Percentiles rank a stretch among this genome's conserved stretches.
Conservation (phyloP, 1,139 yeast species). For the Blastobotrys indianensis region DNA sequence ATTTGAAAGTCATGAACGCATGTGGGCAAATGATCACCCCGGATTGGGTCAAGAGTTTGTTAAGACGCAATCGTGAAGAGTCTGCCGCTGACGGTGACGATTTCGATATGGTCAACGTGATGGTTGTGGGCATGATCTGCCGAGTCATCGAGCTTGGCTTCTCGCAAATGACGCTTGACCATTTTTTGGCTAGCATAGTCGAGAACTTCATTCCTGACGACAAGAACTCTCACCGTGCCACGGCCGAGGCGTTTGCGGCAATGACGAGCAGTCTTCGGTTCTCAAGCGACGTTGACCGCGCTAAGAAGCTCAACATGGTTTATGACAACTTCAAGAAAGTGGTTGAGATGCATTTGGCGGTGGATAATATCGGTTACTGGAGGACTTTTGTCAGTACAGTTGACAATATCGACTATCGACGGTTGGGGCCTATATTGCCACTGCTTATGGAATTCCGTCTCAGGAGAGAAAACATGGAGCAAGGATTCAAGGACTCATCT, state of each 20-base stretch:
- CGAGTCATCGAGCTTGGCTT: slow-evolving; percentile 24
- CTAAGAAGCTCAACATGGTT: slow-evolving; percentile 40
- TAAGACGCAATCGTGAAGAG: slow-evolving; percentile 41
- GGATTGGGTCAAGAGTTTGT: slow-evolving; percentile 54
- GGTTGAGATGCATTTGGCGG: slow-evolving; percentile 58
- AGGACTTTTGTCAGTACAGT: slow-evolving; percentile 69
- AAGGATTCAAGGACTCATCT: slow-evolving; percentile 61
- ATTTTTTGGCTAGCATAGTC: slow-evolving; percentile 18
- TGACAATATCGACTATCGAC: slow-evolving; percentile 49
- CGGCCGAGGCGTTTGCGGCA: slow-evolving; percentile 36
- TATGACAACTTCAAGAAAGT: slow-evolving; percentile 46
- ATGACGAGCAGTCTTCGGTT: slow-evolving; percentile 25
- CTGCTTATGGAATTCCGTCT: slow-evolving; percentile 46
- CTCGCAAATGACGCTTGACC: slow-evolving; percentile 21
- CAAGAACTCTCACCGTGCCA: slow-evolving; percentile 36
- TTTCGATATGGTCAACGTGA: slow-evolving; percentile 27
- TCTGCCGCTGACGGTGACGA: slow-evolving; percentile 30
- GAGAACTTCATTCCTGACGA: slow-evolving; percentile 23
- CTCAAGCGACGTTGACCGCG: slow-evolving; percentile 18
- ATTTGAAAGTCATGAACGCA: slow-evolving; percentile 37
- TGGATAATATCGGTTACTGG: slow-evolving; percentile 78
- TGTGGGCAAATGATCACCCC: slow-evolving; percentile 46
- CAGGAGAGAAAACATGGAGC: background rate
- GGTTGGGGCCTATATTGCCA: slow-evolving; percentile 51
- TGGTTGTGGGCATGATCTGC: slow-evolving; percentile 23